These are phyloP conservation scores for Chaetomium sp. DNA, from an alignment of 2,329 filamentous ascomycete genomes.

Conservation along the genomic window DNA sequence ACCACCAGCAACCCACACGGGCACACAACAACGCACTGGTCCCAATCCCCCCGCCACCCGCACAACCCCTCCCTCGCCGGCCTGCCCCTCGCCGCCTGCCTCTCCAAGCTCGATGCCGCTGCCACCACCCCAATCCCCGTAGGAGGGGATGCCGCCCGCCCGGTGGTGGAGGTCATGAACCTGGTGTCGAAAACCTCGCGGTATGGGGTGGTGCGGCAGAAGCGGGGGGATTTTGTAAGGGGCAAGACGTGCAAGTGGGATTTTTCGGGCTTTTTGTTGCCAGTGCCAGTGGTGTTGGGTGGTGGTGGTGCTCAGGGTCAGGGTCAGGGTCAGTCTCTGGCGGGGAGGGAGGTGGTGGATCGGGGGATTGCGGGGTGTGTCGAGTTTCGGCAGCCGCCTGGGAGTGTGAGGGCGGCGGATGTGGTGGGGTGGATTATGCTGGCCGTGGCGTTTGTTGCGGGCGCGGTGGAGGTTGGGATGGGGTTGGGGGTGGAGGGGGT, in stretches of 20 bases:
- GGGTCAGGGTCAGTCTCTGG: no score
- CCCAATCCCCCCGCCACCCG: slow-evolving; percentile 41
- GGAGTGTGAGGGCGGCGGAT: slow-evolving; percentile 38
- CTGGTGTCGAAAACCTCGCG: slow-evolving; percentile 21
- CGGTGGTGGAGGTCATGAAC: slow-evolving; percentile 40
- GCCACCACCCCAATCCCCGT: neutral
- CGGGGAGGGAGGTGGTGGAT: neutral
- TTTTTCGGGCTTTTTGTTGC: slow-evolving; percentile 39
- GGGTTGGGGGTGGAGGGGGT: slow-evolving; percentile 15
- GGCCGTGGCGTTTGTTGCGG: slow-evolving; percentile 41
- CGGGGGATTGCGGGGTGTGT: slow-evolving; percentile 37
- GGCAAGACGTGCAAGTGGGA: slow-evolving; percentile 48
- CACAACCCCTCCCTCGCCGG: slow-evolving; percentile 30
- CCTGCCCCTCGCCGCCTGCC: slow-evolving; percentile 33
- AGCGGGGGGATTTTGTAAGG: slow-evolving; percentile 37
- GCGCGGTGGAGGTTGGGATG: slow-evolving; percentile 32
- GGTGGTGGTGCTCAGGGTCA: no score
- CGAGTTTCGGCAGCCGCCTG: slow-evolving; percentile 44
- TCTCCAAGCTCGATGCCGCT: slow-evolving; percentile 35
- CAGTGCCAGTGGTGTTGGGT: no score
- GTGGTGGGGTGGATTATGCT: slow-evolving; percentile 41
- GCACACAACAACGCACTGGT: no score
- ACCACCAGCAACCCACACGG: slow-evolving; percentile 39
- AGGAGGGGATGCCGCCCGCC: neutral
- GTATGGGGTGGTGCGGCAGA: neutral